These are phyloP conservation scores for Myxozyma udenii DNA, from an alignment of 805 yeast species.

Conservation along the genomic window DNA sequence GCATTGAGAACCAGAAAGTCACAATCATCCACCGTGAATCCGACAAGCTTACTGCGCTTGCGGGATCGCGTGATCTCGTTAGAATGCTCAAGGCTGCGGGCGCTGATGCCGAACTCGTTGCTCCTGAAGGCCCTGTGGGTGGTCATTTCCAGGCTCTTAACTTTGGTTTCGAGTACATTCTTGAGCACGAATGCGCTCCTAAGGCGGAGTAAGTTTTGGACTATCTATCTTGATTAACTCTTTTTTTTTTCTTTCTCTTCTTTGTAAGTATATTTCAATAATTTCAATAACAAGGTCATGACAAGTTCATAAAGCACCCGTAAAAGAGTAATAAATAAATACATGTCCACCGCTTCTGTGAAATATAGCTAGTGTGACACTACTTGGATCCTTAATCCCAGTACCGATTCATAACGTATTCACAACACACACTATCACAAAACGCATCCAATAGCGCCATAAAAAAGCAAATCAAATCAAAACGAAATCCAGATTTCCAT, in stretches of 20 bases:
- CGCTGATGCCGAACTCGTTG: conserved; percentile 25
- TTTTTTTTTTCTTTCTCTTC: neutral
- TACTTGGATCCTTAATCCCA: no score
- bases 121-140: conserved; percentile 23
- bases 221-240: neutral
- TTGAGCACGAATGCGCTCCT: conserved; percentile 13
- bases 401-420: no score
- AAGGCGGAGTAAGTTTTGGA: neutral
- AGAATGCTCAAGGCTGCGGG: conserved; percentile 26
- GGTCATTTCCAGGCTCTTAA: conserved; percentile 29
- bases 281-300: no score
- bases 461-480: no score
- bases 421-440: no score
- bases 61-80: conserved; percentile 24
- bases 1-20: conserved; percentile 23
- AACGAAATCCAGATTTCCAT: no score
- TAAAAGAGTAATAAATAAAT: no score
- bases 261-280: neutral
- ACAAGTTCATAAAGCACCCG: no score
- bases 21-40: conserved; percentile 23
- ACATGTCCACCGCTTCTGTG: no score
- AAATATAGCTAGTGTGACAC: no score
- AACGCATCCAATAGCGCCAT: no score
- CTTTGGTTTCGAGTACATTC: conserved; percentile 24
- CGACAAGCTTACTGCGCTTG: conserved; percentile 13